Conservation (phyloP, 2,329 filamentous ascomycete species). For the Colletotrichum lini region DNA sequence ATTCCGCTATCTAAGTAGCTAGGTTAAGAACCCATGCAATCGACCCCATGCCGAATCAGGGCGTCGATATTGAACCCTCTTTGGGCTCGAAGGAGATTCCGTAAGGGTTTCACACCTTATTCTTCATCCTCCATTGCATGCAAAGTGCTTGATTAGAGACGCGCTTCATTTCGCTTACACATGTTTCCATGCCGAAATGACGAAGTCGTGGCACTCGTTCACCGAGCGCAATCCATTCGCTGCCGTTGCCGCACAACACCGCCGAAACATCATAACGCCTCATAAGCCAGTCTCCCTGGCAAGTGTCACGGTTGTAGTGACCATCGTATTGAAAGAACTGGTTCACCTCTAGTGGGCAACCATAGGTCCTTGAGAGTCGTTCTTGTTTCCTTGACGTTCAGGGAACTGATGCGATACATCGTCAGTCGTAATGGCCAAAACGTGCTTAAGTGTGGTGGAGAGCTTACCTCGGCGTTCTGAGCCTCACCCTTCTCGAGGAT, state of each 20-base stretch:
- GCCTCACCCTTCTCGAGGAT: conserved; percentile 84
- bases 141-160: conserved; percentile 3
- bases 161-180: conserved; percentile 2
- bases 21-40: conserved; percentile 16
- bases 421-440: neutral
- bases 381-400: conserved; percentile 66
- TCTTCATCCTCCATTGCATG: conserved; percentile 20
- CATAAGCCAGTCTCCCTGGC: neutral
- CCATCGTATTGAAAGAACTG: neutral
- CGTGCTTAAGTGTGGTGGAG: neutral
- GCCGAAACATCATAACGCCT: conserved; percentile 14
- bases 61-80: conserved; percentile 32
- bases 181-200: neutral
- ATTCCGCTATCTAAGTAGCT: conserved; percentile 23
- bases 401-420: conserved; percentile 58
- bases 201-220: neutral
- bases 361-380: conserved; percentile 65
- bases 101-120: neutral
- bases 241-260: conserved; percentile 13
- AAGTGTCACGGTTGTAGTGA: neutral
- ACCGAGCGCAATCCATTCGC: conserved; percentile 12
- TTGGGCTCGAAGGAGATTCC: conserved; percentile 26
- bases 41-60: neutral
- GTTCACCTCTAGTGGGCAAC: conserved; percentile 56
- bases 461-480: conserved; percentile 71